Percentiles rank a stretch among this genome's conserved stretches.
phyloP scores from a whole-genome alignment of 495 filamentous ascomycete species.

The Pseudevernia furfuracea region DNA sequence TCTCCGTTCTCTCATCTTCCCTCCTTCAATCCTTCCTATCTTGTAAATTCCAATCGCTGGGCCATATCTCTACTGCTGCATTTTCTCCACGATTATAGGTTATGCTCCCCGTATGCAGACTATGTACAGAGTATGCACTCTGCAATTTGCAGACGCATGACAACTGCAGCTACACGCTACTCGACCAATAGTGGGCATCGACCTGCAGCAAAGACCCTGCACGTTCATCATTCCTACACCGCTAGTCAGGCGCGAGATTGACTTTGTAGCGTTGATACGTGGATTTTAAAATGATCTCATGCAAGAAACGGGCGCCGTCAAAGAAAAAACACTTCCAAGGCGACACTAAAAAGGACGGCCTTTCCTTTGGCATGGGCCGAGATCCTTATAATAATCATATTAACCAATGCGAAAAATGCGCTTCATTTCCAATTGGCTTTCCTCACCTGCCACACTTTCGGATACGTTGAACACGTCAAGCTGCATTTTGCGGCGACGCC shows the following conservation, averaged over 20 bases:
- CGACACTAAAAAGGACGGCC: conserved; percentile 2
- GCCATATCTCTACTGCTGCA: neutral
- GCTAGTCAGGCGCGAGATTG: neutral
- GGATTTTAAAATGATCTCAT: conserved; percentile 6
- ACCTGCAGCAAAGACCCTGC: neutral
- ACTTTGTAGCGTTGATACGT: conserved; percentile 1
- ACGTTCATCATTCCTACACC: neutral
- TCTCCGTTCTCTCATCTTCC: no score
- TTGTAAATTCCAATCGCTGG: no score
- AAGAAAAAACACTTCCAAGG: neutral
- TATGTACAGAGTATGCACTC: neutral
- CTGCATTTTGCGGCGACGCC: conserved; percentile 25
- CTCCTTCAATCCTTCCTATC: no score
- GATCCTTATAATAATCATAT: no score
- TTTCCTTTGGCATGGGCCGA: neutral
- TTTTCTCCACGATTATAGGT: neutral
- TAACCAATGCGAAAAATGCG: conserved; percentile 8
- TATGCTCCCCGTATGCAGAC: neutral
- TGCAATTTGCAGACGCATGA: neutral
- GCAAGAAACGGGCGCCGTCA: conserved; percentile 11
- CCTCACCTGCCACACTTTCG: neutral
- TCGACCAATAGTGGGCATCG: neutral
- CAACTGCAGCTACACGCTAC: neutral
- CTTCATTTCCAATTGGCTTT: conserved; percentile 8
- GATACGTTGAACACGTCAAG: conserved; percentile 27